Conservation (phyloP, 2,329 filamentous ascomycete species). For the Fusarium sp. region DNA sequence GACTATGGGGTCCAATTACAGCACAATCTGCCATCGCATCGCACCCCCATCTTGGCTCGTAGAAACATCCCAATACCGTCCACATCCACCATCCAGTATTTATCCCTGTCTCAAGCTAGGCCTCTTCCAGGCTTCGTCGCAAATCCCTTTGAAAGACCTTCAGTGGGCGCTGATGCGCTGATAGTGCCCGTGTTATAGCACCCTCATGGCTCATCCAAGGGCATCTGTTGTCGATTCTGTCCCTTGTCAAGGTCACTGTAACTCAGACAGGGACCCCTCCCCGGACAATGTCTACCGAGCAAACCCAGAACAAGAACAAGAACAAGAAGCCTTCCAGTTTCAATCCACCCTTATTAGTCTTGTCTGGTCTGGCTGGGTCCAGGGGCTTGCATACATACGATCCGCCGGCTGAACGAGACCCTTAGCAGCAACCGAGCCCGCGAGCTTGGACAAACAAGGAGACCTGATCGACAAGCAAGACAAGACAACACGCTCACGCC, state of each 20-base stretch:
- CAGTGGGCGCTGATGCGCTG: conserved; percentile 22
- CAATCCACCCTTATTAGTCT: conserved; percentile 10
- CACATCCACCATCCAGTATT: conserved; percentile 14
- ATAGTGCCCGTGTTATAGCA: conserved; percentile 7
- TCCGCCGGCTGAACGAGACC: conserved; percentile 33
- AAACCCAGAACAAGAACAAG: conserved; percentile 13
- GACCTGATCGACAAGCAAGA: conserved; percentile 36
- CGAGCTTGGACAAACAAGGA: conserved; percentile 31
- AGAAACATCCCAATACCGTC: conserved; percentile 42
- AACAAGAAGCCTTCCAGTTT: conserved; percentile 32
- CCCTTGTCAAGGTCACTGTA: conserved; percentile 5
- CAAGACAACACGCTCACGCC: conserved; percentile 26
- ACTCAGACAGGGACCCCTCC: conserved; percentile 7
- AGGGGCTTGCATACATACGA: conserved; percentile 37
- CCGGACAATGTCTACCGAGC: conserved; percentile 12
- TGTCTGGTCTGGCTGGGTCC: conserved; percentile 23
- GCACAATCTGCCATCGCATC: conserved; percentile 32
- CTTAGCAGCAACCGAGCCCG: conserved; percentile 26
- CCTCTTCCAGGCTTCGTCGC: conserved; percentile 36
- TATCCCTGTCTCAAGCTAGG: conserved; percentile 38
- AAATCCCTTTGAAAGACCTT: conserved; percentile 40
- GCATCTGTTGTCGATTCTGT: conserved; percentile 23
- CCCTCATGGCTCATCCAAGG: not conserved
- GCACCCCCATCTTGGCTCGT: conserved; percentile 34
- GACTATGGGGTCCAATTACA: conserved; percentile 28